A percentile compares a stretch with the other conserved stretches of the same genome.
These are phyloP conservation scores for Astrothelium subdiscretum DNA, from an alignment of 495 filamentous ascomycete species.

Conservation along the genomic window DNA sequence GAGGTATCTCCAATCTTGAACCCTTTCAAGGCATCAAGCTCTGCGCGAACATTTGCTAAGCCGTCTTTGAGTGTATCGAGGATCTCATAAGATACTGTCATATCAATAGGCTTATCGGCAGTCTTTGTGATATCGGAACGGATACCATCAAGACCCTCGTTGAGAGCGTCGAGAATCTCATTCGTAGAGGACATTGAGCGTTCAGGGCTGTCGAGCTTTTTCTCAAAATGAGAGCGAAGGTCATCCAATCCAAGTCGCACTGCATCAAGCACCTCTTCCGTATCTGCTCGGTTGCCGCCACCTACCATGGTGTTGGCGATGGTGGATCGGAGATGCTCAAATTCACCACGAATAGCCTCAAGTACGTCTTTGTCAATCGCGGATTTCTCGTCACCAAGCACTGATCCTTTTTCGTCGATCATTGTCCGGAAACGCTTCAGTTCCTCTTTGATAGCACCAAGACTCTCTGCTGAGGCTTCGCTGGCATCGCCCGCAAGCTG, in stretches of 20 bases:
- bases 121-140: slow-evolving; percentile 65
- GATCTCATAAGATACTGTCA: slow-evolving; percentile 74
- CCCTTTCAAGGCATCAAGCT: slow-evolving; percentile 62
- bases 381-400: slow-evolving; percentile 13
- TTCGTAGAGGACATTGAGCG: slow-evolving; percentile 49
- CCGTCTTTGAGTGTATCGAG: slow-evolving; percentile 75
- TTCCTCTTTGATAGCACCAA: slow-evolving; percentile 24
- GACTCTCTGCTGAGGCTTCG: slow-evolving; percentile 19
- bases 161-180: slow-evolving; percentile 70
- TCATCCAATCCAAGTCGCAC: slow-evolving; percentile 58
- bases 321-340: slow-evolving; percentile 27
- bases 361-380: slow-evolving; percentile 22
- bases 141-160: slow-evolving; percentile 67
- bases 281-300: slow-evolving; percentile 19
- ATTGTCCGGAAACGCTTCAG: slow-evolving; percentile 23
- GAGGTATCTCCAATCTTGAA: slow-evolving; percentile 8
- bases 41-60: slow-evolving; percentile 55
- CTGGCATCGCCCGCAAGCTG: slow-evolving; percentile 22
- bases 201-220: slow-evolving; percentile 44
- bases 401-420: slow-evolving; percentile 25
- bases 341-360: slow-evolving; percentile 31
- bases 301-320: slow-evolving; percentile 20
- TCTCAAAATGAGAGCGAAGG: slow-evolving; percentile 53
- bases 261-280: slow-evolving; percentile 38
- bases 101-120: slow-evolving; percentile 62